Percentiles rank a stretch among this genome's conserved stretches.
These are phyloP conservation scores for Aspergillus sparsus DNA, from an alignment of 495 filamentous ascomycete genomes.

Conservation along the genomic window DNA sequence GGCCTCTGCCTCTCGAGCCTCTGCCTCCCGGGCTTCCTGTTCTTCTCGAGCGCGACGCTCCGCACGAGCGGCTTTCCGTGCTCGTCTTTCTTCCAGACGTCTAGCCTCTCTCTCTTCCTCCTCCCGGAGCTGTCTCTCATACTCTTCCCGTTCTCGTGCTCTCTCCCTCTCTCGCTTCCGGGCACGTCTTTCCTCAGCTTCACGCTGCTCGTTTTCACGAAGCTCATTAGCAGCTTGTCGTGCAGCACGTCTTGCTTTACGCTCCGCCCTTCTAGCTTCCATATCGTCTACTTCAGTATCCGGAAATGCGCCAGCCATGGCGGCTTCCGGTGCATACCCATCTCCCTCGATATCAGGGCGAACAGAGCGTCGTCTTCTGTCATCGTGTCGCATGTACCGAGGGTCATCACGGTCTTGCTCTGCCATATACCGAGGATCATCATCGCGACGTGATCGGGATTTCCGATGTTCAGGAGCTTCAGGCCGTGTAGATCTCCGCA, in stretches of 20 bases:
- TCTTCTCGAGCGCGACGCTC: constrained; percentile 51
- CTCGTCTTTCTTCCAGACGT: constrained; percentile 47
- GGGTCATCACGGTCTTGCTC: constrained; percentile 47
- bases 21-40: constrained; percentile 47
- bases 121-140: constrained; percentile 43
- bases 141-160: constrained; percentile 39
- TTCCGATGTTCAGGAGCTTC: constrained; percentile 43
- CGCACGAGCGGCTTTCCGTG: constrained; percentile 50
- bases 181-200: constrained; percentile 48
- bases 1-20: constrained; percentile 31
- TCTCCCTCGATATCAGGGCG: constrained; percentile 47
- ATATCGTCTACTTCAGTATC: constrained; percentile 53
- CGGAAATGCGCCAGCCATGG: constrained; percentile 30
- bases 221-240: constrained; percentile 39
- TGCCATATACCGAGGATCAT: constrained; percentile 35
- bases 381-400: constrained; percentile 45
- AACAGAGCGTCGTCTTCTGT: constrained; percentile 42
- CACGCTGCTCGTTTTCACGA: constrained; percentile 42
- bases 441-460: constrained; percentile 44
- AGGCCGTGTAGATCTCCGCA: constrained; percentile 41
- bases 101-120: constrained; percentile 52
- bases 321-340: constrained; percentile 46
- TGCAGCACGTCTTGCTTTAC: constrained; percentile 40
- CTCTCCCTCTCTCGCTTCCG: constrained; percentile 44
- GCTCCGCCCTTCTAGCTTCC: constrained; percentile 54